These are phyloP conservation scores for Oryza glumipatula DNA, from an alignment of 176 grass and related monocot species.

Conservation along the genomic window DNA sequence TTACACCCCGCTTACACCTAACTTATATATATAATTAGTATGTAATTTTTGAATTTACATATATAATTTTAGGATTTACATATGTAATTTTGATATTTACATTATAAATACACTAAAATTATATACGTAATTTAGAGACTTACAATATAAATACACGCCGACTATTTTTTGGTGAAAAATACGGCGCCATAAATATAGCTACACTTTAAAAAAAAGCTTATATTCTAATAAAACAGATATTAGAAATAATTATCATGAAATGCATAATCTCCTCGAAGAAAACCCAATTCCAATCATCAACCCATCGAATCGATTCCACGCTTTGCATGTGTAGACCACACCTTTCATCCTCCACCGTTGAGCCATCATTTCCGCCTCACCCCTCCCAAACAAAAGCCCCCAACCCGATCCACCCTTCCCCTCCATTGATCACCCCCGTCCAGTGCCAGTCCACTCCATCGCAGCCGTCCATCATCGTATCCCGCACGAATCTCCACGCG, in stretches of 20 bases:
- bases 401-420: not conserved
- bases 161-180: no score
- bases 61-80: no score
- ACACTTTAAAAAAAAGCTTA: no score
- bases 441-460: not conserved
- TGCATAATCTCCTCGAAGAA: not conserved
- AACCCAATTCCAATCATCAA: slow-evolving; percentile 35
- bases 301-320: slow-evolving; percentile 24
- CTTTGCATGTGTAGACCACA: slow-evolving; percentile 25
- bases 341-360: slow-evolving; percentile 20
- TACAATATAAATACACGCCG: no score
- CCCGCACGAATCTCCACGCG: slow-evolving; percentile 10
- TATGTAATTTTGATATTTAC: no score
- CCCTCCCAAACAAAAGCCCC: not conserved
- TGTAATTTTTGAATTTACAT: no score
- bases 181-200: no score
- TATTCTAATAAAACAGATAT: no score
- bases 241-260: not conserved
- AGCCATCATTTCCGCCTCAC: slow-evolving; percentile 26
- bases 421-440: not conserved
- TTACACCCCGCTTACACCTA: no score
- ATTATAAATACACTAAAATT: no score
- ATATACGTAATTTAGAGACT: no score
- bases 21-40: no score
- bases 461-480: not conserved